These are phyloP conservation scores for Panicum virgatum DNA, from an alignment of 202 grass and related monocot genomes.

Conservation along the genomic window DNA sequence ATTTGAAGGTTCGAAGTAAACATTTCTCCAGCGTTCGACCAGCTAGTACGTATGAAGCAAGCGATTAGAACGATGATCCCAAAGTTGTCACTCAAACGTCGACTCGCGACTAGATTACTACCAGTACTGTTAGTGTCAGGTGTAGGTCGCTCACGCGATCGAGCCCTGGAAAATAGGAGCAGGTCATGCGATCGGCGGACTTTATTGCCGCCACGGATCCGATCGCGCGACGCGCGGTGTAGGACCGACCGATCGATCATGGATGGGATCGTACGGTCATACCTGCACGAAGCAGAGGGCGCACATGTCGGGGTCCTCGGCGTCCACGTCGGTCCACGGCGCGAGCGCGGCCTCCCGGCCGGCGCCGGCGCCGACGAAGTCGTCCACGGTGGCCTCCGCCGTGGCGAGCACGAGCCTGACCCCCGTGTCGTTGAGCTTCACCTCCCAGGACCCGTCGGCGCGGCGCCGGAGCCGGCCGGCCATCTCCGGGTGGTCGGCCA, in stretches of 20 bases:
- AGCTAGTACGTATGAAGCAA: not conserved
- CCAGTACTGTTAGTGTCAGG: not conserved
- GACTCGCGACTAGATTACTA: too few species aligned
- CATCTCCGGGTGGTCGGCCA: slow-evolving; percentile 73
- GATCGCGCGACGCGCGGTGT: not conserved
- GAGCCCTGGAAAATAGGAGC: not conserved
- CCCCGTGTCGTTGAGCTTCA: slow-evolving; percentile 87
- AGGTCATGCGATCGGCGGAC: not conserved
- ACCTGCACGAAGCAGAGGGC: slow-evolving; percentile 79
- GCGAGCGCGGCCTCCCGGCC: slow-evolving; percentile 56
- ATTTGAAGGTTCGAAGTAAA: not conserved
- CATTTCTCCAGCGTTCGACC: not conserved
- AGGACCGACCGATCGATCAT: not conserved
- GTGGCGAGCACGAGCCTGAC: slow-evolving; percentile 72
- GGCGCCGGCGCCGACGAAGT: slow-evolving; percentile 43
- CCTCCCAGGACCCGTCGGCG: slow-evolving; percentile 67
- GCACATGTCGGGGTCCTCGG: slow-evolving; percentile 58
- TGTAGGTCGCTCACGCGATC: not conserved
- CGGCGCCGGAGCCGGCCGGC: slow-evolving; percentile 74
- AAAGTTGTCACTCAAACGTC: too few species aligned
- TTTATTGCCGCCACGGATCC: not conserved
- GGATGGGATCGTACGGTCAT: not conserved
- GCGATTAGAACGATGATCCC: not conserved
- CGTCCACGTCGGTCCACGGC: slow-evolving; percentile 58
- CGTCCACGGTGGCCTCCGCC: slow-evolving; percentile 55